These are phyloP conservation scores for Ophiostoma tasmaniense DNA, from an alignment of 2,329 filamentous ascomycete genomes.

Conservation along the genomic window DNA sequence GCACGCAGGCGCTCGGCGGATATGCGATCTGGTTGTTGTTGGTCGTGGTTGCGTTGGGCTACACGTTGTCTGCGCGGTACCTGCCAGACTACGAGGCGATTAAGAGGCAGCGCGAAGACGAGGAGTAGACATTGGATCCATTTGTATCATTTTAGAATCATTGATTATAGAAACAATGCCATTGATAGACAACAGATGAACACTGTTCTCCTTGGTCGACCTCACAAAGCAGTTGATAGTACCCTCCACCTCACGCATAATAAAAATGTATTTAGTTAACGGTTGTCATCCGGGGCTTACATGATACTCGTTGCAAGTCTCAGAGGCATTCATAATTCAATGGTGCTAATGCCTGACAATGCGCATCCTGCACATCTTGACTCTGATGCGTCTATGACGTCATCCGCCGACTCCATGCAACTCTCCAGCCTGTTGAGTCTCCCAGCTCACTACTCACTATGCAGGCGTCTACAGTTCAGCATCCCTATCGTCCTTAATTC, in stretches of 20 bases:
- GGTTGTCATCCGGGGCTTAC: no score
- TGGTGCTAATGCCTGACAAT: no score
- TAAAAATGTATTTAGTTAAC: no score
- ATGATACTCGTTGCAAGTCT: no score
- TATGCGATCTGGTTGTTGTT: constrained; percentile 59
- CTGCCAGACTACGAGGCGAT: constrained; percentile 31
- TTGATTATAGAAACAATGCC: not conserved
- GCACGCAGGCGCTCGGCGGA: constrained; percentile 52
- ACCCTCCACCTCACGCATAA: no score
- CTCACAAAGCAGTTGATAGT: no score
- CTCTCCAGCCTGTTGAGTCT: no score
- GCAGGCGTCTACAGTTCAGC: not conserved
- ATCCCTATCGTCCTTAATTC: not conserved
- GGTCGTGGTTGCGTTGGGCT: constrained; percentile 30
- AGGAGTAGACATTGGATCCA: not conserved
- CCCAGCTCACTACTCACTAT: not conserved
- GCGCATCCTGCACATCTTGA: no score
- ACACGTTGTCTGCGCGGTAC: constrained; percentile 26
- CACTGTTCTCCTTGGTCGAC: no score
- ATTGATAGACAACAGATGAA: not conserved
- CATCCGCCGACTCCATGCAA: no score
- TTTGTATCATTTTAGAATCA: not conserved
- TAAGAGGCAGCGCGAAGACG: constrained; percentile 16
- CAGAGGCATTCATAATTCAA: no score
- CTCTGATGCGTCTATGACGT: no score